Evolutionary conservation across 192 early-diverging fungal species (phyloP).

Genomic region (Cetraspora pellucida): DNA sequence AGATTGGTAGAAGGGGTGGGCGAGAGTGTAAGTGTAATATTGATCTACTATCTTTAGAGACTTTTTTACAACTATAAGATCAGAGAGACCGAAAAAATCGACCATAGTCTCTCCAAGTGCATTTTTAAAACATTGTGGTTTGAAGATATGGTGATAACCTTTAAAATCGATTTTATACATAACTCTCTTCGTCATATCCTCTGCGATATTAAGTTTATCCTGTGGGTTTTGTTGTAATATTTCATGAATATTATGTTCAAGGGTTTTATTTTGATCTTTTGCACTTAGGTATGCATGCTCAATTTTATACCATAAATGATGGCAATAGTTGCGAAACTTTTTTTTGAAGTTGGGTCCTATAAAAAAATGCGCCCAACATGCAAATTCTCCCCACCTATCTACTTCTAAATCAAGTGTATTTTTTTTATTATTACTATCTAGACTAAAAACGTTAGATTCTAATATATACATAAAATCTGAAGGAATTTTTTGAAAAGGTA

Average conservation of each 20-base stretch:
- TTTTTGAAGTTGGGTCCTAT: too few species aligned
- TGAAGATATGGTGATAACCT: not conserved
- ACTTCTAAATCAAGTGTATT: too few species aligned
- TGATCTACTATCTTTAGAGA: not conserved
- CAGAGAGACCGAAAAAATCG: constrained; percentile 6
- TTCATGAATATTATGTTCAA: not conserved
- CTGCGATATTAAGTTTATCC: not conserved
- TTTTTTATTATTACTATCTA: too few species aligned
- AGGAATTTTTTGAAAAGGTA: too few species aligned
- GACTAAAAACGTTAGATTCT: too few species aligned
- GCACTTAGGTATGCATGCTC: not conserved
- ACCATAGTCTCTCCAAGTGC: not conserved
- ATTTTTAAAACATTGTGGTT: constrained; percentile 11
- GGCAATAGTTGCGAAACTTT: too few species aligned
- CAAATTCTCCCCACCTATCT: too few species aligned
- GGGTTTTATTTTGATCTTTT: not conserved
- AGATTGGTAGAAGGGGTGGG: too few species aligned
- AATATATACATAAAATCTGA: too few species aligned
- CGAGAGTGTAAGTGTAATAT: too few species aligned
- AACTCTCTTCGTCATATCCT: not conserved
- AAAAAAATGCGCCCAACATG: too few species aligned
- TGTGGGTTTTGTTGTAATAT: not conserved
- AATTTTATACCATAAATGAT: not conserved
- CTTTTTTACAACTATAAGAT: not conserved
- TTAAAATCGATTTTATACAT: not conserved